These are phyloP conservation scores for Moesziomyces sp. DNA, from an alignment of 1,284 basidiomycete genomes.

Conservation along the genomic window DNA sequence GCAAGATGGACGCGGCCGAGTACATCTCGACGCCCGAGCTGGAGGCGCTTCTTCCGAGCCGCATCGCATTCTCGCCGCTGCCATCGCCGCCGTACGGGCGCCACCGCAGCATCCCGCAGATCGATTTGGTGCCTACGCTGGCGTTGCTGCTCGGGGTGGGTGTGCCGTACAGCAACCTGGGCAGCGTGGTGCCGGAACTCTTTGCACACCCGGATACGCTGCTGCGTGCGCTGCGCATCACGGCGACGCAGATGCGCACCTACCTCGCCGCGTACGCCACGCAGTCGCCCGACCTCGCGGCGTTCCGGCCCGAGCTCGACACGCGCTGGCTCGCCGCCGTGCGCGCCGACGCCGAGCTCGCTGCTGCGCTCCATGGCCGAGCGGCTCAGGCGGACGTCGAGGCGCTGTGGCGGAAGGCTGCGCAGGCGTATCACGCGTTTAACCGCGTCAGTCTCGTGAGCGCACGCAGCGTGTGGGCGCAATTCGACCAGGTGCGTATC, in stretches of 20 bases:
- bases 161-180: slow-evolving; percentile 95
- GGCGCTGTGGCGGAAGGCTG: slow-evolving; percentile 24
- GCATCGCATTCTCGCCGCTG: slow-evolving; percentile 54
- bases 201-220: slow-evolving; percentile 72
- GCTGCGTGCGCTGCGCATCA: slow-evolving; percentile 77
- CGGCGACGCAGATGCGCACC: slow-evolving; percentile 79
- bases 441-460: slow-evolving; percentile 76
- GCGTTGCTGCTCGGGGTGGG: slow-evolving; percentile 91
- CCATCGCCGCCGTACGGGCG: slow-evolving; percentile 41
- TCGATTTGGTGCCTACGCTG: slow-evolving; percentile 90
- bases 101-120: slow-evolving; percentile 84
- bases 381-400: slow-evolving; percentile 8
- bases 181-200: slow-evolving; percentile 87
- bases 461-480: slow-evolving; percentile 91
- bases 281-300: slow-evolving; percentile 75
- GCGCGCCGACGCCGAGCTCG: slow-evolving; percentile 48
- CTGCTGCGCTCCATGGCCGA: neutral
- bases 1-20: slow-evolving; percentile 10
- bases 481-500: slow-evolving; percentile 86
- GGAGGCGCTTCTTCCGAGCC: slow-evolving; percentile 16
- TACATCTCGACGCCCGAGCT: slow-evolving; percentile 16
- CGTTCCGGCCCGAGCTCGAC: slow-evolving; percentile 62
- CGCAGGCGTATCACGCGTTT: slow-evolving; percentile 70
- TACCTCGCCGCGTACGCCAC: slow-evolving; percentile 82
- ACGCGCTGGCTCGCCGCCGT: slow-evolving; percentile 45